These are phyloP conservation scores for Ascosphaera apis DNA, from an alignment of 2,329 filamentous ascomycete genomes.

Conservation along the genomic window DNA sequence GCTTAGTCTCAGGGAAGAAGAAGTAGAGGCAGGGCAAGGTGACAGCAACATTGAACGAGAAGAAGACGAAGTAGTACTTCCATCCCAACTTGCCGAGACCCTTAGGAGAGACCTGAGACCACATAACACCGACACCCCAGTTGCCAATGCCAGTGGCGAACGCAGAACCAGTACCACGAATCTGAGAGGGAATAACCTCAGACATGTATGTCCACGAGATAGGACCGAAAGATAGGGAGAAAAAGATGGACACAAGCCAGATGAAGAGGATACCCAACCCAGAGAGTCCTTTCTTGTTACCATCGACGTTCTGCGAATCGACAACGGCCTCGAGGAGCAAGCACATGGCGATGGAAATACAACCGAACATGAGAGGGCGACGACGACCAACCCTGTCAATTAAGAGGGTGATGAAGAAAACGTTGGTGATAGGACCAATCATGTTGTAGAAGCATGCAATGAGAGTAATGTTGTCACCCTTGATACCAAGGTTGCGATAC, in stretches of 20 bases:
- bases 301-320: conserved; percentile 27
- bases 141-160: conserved; percentile 18
- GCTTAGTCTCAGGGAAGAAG: conserved; percentile 30
- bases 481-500: conserved; percentile 28
- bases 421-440: conserved; percentile 23
- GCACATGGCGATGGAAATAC: conserved; percentile 18
- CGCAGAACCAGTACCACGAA: conserved; percentile 21
- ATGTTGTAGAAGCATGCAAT: conserved; percentile 39
- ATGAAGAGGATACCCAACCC: conserved; percentile 42
- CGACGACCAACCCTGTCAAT: conserved; percentile 7
- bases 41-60: conserved; percentile 12
- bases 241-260: conserved; percentile 38
- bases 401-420: conserved; percentile 29
- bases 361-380: not conserved
- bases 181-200: conserved; percentile 24
- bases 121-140: not conserved
- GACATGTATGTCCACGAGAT: conserved; percentile 27
- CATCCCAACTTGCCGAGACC: conserved; percentile 14
- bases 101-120: conserved; percentile 1
- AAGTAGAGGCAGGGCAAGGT: conserved; percentile 23
- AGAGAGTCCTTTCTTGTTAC: conserved; percentile 23
- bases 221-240: conserved; percentile 35
- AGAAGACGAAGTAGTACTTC: conserved; percentile 13
- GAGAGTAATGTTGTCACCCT: conserved; percentile 28
- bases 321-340: conserved; percentile 37